phyloP scores from a whole-genome alignment of 2,329 filamentous ascomycete genomes.

The Cordyceps cicadae region DNA sequence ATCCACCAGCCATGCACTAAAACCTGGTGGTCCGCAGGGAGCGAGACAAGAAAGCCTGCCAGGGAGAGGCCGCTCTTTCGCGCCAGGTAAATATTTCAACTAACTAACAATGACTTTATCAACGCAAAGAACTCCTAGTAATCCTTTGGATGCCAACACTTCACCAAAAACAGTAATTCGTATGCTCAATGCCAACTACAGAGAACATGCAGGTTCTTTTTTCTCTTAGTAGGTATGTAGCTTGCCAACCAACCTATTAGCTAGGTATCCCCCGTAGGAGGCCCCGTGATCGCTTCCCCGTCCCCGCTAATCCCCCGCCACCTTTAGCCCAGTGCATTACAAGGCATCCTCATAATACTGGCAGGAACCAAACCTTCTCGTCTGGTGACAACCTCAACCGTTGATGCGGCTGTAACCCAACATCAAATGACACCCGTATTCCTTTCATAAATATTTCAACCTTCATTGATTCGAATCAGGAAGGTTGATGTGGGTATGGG shows the following conservation, averaged over 20 bases:
- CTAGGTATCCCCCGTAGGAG: neutral
- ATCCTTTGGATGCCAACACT: no score
- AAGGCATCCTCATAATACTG: neutral
- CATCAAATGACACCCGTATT: slow-evolving; percentile 9
- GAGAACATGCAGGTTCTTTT: no score
- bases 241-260: no score
- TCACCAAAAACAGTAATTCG: no score
- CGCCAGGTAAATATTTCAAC: no score
- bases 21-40: neutral
- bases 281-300: neutral
- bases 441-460: neutral
- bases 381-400: slow-evolving; percentile 7
- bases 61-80: no score
- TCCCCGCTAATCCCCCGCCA: neutral
- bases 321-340: neutral
- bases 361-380: neutral
- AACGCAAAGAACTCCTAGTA: no score
- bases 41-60: no score
- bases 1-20: neutral
- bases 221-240: no score
- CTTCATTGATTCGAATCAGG: neutral
- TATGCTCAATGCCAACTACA: no score
- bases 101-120: no score
- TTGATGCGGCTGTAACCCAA: slow-evolving; percentile 7
- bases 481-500: neutral